Percentiles rank a stretch among this genome's conserved stretches.
Conservation (phyloP, 495 filamentous ascomycete genomes). For the Pyrenopolyporus hunteri region DNA sequence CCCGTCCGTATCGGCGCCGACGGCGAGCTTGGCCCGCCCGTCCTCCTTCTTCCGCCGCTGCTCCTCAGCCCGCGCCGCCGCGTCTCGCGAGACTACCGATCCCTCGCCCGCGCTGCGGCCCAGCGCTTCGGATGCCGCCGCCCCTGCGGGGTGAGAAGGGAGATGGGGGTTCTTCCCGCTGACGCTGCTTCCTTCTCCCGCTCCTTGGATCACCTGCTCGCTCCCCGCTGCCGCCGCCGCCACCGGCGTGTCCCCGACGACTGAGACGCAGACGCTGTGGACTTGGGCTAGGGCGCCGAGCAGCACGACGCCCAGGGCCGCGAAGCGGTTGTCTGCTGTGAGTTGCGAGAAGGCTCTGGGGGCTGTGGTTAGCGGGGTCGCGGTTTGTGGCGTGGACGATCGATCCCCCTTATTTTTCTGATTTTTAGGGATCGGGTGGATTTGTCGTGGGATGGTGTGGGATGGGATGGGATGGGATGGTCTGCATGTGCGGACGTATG, state of each 20-base stretch:
- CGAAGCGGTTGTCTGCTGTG: slow-evolving; percentile 73
- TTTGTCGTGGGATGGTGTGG: too few species aligned
- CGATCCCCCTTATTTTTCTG: too few species aligned
- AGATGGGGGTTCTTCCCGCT: too few species aligned
- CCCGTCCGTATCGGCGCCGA: background rate
- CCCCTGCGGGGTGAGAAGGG: background rate
- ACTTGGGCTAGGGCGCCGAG: slow-evolving; percentile 69
- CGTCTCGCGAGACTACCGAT: slow-evolving; percentile 16
- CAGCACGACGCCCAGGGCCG: slow-evolving; percentile 78
- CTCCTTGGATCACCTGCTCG: background rate
- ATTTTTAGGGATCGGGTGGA: too few species aligned
- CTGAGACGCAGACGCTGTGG: slow-evolving; percentile 48
- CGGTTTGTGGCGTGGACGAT: too few species aligned
- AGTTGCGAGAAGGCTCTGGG: slow-evolving; percentile 70
- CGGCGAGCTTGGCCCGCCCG: background rate
- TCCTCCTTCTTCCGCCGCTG: slow-evolving; percentile 10
- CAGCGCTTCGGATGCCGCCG: background rate
- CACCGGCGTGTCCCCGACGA: slow-evolving; percentile 18
- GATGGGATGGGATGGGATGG: too few species aligned
- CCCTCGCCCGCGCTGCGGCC: slow-evolving; percentile 4
- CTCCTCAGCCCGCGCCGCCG: slow-evolving; percentile 11
- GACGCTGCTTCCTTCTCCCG: too few species aligned
- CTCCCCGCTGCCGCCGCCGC: background rate
- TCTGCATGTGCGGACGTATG: too few species aligned
- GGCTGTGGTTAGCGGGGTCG: background rate